Conservation (phyloP, 1,139 yeast species). For the Kluyveromyces sp. region DNA sequence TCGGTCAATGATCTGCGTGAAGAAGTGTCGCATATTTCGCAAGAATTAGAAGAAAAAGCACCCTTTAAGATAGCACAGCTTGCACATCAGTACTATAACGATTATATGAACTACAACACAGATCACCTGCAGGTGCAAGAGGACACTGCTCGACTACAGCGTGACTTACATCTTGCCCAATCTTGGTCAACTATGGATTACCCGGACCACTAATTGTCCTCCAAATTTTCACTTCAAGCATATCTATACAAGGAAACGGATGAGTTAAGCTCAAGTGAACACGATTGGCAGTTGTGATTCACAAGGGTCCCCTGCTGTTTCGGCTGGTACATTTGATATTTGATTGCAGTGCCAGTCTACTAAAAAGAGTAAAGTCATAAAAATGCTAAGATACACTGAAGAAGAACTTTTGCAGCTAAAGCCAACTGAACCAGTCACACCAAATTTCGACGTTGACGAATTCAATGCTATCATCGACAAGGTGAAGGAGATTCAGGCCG, state of each 20-base stretch:
- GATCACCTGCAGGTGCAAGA: conserved; percentile 8
- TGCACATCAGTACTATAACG: conserved; percentile 19
- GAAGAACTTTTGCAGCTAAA: conserved; percentile 57
- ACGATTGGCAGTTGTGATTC: no score
- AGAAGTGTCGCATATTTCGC: conserved; percentile 10
- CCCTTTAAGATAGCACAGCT: conserved; percentile 12
- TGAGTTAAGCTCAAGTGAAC: neutral
- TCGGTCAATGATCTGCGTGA: conserved; percentile 11
- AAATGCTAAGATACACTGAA: conserved; percentile 59
- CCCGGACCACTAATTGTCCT: neutral
- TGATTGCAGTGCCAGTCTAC: no score
- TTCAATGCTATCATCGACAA: conserved; percentile 61
- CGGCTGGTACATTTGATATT: no score
- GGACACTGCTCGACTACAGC: neutral
- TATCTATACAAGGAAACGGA: neutral
- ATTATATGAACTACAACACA: conserved; percentile 17
- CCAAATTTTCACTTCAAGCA: neutral
- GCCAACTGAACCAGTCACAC: conserved; percentile 52
- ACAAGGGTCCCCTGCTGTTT: no score
- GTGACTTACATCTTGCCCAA: neutral
- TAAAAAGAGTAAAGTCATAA: no score
- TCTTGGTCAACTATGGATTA: neutral
- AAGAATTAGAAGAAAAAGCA: neutral
- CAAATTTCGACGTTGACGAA: conserved; percentile 54
- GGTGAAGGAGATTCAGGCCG: conserved; percentile 42